A percentile compares a stretch with the other conserved stretches of the same genome.
These are phyloP conservation scores for Cyclotella cryptica DNA, from an alignment of 108 stramenopile genomes.

Conservation along the genomic window DNA sequence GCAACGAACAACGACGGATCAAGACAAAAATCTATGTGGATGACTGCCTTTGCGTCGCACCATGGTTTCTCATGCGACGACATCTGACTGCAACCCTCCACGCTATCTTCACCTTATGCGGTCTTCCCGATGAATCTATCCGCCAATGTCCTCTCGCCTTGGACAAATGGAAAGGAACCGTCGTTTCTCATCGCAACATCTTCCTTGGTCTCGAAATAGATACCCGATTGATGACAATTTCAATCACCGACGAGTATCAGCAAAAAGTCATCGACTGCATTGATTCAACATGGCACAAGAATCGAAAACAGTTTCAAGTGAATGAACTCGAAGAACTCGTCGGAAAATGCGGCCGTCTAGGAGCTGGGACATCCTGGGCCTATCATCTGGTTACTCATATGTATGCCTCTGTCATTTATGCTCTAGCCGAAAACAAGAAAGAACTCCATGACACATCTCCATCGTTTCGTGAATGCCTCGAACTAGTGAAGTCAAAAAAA, in stretches of 20 bases:
- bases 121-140: neutral
- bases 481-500: neutral
- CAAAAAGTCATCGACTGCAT: neutral
- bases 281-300: neutral
- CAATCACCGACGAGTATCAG: slow-evolving; percentile 6
- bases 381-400: slow-evolving; percentile 16
- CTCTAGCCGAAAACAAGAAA: neutral
- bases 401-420: slow-evolving; percentile 2
- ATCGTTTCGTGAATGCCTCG: neutral
- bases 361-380: slow-evolving; percentile 1
- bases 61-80: neutral
- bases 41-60: neutral
- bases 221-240: neutral
- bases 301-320: neutral
- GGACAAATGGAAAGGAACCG: slow-evolving; percentile 16
- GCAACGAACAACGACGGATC: neutral
- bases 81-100: slow-evolving; percentile 1
- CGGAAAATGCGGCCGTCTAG: neutral
- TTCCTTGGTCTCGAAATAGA: neutral
- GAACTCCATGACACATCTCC: neutral
- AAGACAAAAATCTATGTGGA: slow-evolving; percentile 10
- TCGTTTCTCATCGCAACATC: neutral
- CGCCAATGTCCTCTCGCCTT: slow-evolving; percentile 16
- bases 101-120: slow-evolving; percentile 14
- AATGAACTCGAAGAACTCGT: slow-evolving; percentile 4